phyloP scores from a whole-genome alignment of 2,329 filamentous ascomycete species.

The Sarocladiaceae sp. region DNA sequence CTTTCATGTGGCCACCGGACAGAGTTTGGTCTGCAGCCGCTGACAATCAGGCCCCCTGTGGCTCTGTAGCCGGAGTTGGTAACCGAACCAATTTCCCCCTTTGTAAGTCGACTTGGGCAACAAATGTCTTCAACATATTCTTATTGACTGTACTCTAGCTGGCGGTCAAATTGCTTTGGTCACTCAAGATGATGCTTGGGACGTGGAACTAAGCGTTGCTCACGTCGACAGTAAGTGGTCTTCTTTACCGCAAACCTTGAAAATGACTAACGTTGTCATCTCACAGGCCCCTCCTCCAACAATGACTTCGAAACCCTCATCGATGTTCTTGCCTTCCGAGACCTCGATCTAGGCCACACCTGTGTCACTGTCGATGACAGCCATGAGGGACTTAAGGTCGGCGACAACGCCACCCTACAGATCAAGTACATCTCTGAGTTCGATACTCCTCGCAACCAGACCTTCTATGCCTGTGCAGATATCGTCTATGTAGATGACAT shows the following conservation, averaged over 20 bases:
- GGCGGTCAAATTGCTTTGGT: conserved; percentile 52
- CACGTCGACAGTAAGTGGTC: conserved; percentile 40
- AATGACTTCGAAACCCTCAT: conserved; percentile 37
- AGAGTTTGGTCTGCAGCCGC: conserved; percentile 48
- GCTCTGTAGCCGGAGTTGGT: conserved; percentile 39
- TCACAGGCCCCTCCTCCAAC: conserved; percentile 35
- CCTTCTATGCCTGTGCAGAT: conserved; percentile 47
- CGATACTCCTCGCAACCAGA: conserved; percentile 36
- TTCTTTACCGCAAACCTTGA: background rate
- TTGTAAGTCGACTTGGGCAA: conserved; percentile 27
- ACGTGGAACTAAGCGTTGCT: conserved; percentile 49
- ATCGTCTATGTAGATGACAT: conserved; percentile 35
- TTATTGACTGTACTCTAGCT: conserved; percentile 28
- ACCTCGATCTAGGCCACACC: conserved; percentile 40
- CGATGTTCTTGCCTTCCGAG: conserved; percentile 27
- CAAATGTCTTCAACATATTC: background rate
- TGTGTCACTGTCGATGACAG: conserved; percentile 36
- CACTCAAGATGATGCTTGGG: conserved; percentile 53
- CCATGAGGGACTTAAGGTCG: conserved; percentile 29
- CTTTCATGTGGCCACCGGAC: conserved; percentile 58
- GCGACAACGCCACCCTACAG: conserved; percentile 44
- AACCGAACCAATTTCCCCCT: conserved; percentile 55
- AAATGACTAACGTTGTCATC: no score
- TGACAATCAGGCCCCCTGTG: conserved; percentile 56
- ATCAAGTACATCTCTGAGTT: conserved; percentile 43